phyloP scores from a whole-genome alignment of 495 filamentous ascomycete species.

The Aspergillus kassunensis region DNA sequence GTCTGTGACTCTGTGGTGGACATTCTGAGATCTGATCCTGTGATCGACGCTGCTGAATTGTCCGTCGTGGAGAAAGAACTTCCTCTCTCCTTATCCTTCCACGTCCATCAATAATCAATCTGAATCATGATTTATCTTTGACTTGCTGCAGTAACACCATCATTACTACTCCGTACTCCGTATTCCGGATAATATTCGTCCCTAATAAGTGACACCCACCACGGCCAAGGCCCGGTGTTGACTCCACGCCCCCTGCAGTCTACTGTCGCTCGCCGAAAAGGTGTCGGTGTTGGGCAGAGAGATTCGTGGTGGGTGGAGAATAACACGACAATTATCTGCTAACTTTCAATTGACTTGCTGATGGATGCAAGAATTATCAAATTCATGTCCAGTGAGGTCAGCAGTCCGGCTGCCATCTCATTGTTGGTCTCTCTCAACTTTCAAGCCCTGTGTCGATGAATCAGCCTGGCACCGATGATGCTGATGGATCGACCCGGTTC shows the following conservation, averaged over 20 bases:
- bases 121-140: background rate
- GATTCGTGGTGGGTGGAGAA: slow-evolving; percentile 17
- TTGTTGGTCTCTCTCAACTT: background rate
- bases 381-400: background rate
- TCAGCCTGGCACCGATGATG: background rate
- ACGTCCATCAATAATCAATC: slow-evolving; percentile 2
- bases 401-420: background rate
- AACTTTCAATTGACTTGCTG: too few relatives aligned
- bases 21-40: slow-evolving; percentile 11
- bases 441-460: background rate
- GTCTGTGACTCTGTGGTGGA: background rate
- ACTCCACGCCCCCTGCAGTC: slow-evolving; percentile 24
- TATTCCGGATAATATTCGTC: slow-evolving; percentile 4
- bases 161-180: background rate
- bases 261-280: slow-evolving; percentile 30
- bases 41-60: slow-evolving; percentile 20
- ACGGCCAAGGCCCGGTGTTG: slow-evolving; percentile 7
- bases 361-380: slow-evolving; percentile 1
- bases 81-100: slow-evolving; percentile 1
- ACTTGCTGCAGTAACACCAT: slow-evolving; percentile 11
- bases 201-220: background rate
- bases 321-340: background rate
- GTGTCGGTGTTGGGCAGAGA: slow-evolving; percentile 44
- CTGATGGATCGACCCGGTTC: background rate
- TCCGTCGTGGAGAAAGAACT: slow-evolving; percentile 11